Base-by-base conservation (phyloP, 2,329 filamentous ascomycete genomes). In the Rutstroemia sp. region DNA sequence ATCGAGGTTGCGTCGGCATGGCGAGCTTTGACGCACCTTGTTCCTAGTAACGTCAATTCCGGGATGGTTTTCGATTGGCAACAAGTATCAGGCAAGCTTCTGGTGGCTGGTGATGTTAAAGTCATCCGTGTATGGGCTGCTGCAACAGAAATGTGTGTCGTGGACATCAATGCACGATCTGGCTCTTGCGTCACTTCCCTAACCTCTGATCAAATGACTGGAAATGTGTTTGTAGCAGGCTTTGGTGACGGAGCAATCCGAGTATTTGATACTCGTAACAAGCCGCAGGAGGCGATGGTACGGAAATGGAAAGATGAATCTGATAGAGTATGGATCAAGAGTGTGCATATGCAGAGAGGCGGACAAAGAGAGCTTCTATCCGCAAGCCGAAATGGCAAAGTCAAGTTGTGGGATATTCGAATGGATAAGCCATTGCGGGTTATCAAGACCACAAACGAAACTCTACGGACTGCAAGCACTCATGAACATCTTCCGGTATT, bases 11-110 rank as follows among this genome's bases (percentile, higher is more conserved):
- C 95, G 3, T 91, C 92, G 0, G 83, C 90, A 17, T 97, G 95
- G 83, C 84, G 94, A 48, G 94, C 94, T 4, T 74, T 99, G 58
- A 95, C 90, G 12, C 90, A 99, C 72, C 87, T 97, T 69, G 88
- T 97, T 5, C 90, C 92, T 4, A 95, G 89, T 70, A 96, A 92
- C 66, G 87, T 92, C 67, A 95, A 96, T 70, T 92, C 92, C 1
- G 94, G 94, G 21, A 87, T 99, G 73, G 92, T 97, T 25, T 95
- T 97, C 69, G 92, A 99, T 71, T 99, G 94, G 94, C 92, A 97
- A 70, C 94, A 99, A 73, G 92, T 95, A n/a, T 89, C 90, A 64
- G 94, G 94, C 7, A 89, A 90, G 59, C 86, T 95, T 7, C 79
- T 99, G n/a, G 94, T 97, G 34, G 94, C 94, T 10, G 94, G 94